Conservation (phyloP, 768 basidiomycete genomes). For the Mycena rebaudengoi region DNA sequence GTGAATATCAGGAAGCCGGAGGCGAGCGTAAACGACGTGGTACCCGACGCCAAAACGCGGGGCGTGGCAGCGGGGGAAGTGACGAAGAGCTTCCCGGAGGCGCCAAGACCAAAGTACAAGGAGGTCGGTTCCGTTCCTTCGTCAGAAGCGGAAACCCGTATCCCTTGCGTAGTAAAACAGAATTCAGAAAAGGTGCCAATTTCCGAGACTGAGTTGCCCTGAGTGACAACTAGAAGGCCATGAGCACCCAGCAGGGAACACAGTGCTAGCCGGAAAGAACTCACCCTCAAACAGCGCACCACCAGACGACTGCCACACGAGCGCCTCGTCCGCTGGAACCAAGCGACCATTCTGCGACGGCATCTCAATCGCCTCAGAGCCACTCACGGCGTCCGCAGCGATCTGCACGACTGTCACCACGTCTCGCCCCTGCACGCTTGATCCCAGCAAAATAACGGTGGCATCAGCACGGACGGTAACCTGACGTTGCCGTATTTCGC, state of each 20-base stretch:
- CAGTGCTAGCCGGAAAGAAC: slow-evolving; percentile 28
- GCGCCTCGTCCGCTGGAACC: slow-evolving; percentile 37
- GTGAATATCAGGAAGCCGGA: slow-evolving; percentile 87
- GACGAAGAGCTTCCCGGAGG: slow-evolving; percentile 71
- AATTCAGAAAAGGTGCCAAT: slow-evolving; percentile 63
- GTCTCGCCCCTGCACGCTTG: slow-evolving; percentile 41
- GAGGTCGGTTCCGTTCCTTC: slow-evolving; percentile 13
- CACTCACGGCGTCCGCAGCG: slow-evolving; percentile 24
- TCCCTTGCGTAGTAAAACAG: slow-evolving; percentile 57
- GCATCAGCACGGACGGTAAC: slow-evolving; percentile 1
- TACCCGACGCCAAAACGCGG: slow-evolving; percentile 56
- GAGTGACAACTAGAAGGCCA: slow-evolving; percentile 10
- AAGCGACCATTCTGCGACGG: slow-evolving; percentile 58
- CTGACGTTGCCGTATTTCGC: slow-evolving; percentile 35
- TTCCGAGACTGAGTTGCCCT: slow-evolving; percentile 4
- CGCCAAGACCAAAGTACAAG: slow-evolving; percentile 71
- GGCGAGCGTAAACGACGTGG: slow-evolving; percentile 77
- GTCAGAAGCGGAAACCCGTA: slow-evolving; percentile 31
- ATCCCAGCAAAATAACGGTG: slow-evolving; percentile 50
- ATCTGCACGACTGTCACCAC: slow-evolving; percentile 39
- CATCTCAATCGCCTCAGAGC: slow-evolving; percentile 34
- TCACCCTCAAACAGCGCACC: slow-evolving; percentile 61
- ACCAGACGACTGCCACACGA: slow-evolving; percentile 52
- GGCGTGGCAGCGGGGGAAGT: slow-evolving; percentile 39
- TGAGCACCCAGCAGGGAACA: background rate